Base-by-base conservation (phyloP, 257 asterid species). In the Galeopsis tetrahit region DNA sequence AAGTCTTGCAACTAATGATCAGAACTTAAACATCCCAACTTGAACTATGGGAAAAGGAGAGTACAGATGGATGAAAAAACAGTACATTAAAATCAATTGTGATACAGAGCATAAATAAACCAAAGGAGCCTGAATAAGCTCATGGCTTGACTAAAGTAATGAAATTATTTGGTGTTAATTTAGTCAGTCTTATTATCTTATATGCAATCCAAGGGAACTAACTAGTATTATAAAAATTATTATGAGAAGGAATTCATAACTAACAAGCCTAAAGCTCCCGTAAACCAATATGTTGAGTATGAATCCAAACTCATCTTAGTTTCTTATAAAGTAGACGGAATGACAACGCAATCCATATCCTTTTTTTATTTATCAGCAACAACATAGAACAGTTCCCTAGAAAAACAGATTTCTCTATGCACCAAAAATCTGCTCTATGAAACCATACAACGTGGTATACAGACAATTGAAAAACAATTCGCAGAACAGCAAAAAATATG, bases 21-120 rank as follows among this genome's bases (percentile, higher is more conserved):
- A 51, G 7, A 36, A 17, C 31, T 35, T 33, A 55, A 74, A 43
- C 35, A 55, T 15, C 15, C 17, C 60, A 63, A 53, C 21, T 31
- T 72, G 13, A 1, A 51, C 7, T 15, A 7, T 60, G 38, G 38
- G 28, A 9, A 51, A 51, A 51, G 11, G 1, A 43, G 17, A 63
- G 64, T 55, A 17, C 40, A 43, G 48, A 13, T 43, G 35, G 61
- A 49, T 73, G 58, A 10, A 58, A 64, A 51, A 46, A 42, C 63
- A 46, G 70, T 55, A 62, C 57, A 38, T 1, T 34, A 67, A 35
- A 6, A 61, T 69, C 57, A 46, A 65, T 59, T 6, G 8, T 17
- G 10, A 49, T 53, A 42, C 32, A 71, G 55, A 7, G 65, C 14
- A 32, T 38, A 59, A 14, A 4, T 36, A 39, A 21, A 63, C 43